phyloP scores from a whole-genome alignment of 2,329 filamentous ascomycete species.

The Alternaria postmessia region DNA sequence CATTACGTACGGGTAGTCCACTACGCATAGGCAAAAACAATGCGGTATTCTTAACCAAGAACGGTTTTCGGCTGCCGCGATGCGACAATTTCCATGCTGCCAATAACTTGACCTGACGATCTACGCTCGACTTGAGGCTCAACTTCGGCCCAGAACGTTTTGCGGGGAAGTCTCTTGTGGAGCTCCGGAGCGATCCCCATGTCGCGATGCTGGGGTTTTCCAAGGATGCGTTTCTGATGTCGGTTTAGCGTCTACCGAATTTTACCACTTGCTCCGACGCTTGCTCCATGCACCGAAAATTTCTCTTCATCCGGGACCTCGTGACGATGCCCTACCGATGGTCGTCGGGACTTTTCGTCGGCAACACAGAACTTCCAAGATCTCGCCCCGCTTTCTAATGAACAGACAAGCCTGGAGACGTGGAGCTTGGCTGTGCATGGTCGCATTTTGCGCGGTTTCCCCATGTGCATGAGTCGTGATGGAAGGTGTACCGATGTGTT shows the following conservation, averaged over 20 bases:
- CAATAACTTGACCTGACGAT: conserved; percentile 9
- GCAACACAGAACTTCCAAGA: conserved; percentile 1
- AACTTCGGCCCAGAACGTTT: conserved; percentile 17
- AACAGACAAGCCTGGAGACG: background rate
- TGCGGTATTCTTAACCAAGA: conserved; percentile 1
- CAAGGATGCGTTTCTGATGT: conserved; percentile 5
- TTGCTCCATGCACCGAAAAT: conserved; percentile 17
- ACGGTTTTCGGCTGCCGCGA: background rate
- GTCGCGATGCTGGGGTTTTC: conserved; percentile 7
- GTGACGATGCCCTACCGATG: conserved; percentile 12
- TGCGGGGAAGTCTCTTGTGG: conserved; percentile 21
- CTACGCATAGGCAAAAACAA: background rate
- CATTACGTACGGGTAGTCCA: background rate
- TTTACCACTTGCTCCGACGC: conserved; percentile 14
- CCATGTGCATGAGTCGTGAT: conserved; percentile 5
- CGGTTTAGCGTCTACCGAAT: conserved; percentile 12
- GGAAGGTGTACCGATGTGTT: background rate
- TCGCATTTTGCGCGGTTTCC: conserved; percentile 11
- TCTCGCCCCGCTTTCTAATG: conserved; percentile 8
- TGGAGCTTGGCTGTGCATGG: conserved; percentile 9
- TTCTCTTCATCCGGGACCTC: conserved; percentile 16
- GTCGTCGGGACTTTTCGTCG: conserved; percentile 13
- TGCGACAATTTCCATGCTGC: background rate
- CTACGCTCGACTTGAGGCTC: conserved; percentile 9
- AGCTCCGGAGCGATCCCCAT: conserved; percentile 14